phyloP scores from a whole-genome alignment of 2,329 filamentous ascomycete species.

The Cercospora berteroae region DNA sequence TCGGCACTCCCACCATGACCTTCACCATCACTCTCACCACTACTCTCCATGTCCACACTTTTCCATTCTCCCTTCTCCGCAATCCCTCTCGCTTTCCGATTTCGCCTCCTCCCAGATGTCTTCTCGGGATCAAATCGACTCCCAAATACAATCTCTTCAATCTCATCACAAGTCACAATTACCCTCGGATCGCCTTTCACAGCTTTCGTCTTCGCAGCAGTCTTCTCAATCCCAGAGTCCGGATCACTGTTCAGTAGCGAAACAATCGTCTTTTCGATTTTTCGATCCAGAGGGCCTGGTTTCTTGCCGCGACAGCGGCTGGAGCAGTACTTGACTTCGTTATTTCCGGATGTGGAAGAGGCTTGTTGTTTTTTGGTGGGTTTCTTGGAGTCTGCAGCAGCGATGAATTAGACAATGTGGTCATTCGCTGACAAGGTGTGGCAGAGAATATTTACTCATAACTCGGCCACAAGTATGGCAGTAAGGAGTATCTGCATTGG shows the following conservation, averaged over 20 bases:
- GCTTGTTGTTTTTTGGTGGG: conserved; percentile 27
- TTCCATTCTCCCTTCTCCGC: conserved; percentile 42
- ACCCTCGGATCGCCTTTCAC: conserved; percentile 54
- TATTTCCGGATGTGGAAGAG: conserved; percentile 21
- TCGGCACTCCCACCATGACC: conserved; percentile 11
- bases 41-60: conserved; percentile 46
- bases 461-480: conserved; percentile 58
- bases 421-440: background rate
- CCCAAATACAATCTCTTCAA: conserved; percentile 54
- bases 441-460: conserved; percentile 42
- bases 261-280: conserved; percentile 54
- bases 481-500: conserved; percentile 52
- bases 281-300: conserved; percentile 43
- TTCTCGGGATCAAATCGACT: conserved; percentile 47
- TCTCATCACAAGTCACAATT: conserved; percentile 50
- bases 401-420: background rate
- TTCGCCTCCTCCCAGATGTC: conserved; percentile 47
- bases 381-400: conserved; percentile 27
- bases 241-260: conserved; percentile 40
- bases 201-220: conserved; percentile 34
- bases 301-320: conserved; percentile 54
- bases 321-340: conserved; percentile 57
- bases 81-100: conserved; percentile 45
- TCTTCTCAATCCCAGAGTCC: conserved; percentile 37
- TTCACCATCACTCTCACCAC: background rate